These are phyloP conservation scores for Neckera pumila DNA, from an alignment of 225 moss, liverwort and hornwort species.

Conservation along the genomic window DNA sequence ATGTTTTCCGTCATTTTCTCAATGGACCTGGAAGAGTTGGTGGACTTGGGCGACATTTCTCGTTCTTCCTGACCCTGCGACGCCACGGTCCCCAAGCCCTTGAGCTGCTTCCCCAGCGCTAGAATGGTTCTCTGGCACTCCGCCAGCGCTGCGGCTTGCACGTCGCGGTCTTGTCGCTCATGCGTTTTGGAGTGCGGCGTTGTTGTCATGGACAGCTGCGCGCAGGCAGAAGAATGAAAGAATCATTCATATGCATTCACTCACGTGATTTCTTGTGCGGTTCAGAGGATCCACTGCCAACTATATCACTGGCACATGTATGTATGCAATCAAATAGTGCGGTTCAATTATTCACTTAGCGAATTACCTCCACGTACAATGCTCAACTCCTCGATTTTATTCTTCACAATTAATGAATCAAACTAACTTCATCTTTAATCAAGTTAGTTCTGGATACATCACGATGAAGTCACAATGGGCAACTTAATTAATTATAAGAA, in stretches of 20 bases:
- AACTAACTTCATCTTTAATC: not conserved
- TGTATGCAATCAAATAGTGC: not conserved
- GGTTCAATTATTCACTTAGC: not conserved
- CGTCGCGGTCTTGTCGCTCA: constrained; percentile 36
- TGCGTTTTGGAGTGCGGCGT: constrained; percentile 15
- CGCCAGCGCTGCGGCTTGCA: constrained; percentile 45
- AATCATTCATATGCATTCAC: not conserved
- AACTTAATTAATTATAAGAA: not conserved
- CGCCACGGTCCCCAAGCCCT: constrained; percentile 28
- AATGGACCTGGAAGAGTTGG: constrained; percentile 34
- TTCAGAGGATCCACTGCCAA: not conserved
- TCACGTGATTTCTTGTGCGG: not conserved
- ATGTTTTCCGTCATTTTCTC: constrained; percentile 41
- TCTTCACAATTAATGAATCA: not conserved
- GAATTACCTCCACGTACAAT: not conserved
- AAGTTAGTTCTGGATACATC: not conserved
- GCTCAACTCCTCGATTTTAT: no score
- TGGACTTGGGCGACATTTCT: constrained; percentile 14
- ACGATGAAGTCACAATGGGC: not conserved
- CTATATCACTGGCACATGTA: not conserved
- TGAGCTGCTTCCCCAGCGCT: constrained; percentile 53
- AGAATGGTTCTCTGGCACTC: constrained; percentile 55
- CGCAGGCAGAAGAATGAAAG: not conserved
- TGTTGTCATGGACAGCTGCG: constrained; percentile 5
- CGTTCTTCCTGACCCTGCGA: not conserved